phyloP scores from a whole-genome alignment of 192 early-diverging fungal species.

The Gaertneriomyces semiglobifer region DNA sequence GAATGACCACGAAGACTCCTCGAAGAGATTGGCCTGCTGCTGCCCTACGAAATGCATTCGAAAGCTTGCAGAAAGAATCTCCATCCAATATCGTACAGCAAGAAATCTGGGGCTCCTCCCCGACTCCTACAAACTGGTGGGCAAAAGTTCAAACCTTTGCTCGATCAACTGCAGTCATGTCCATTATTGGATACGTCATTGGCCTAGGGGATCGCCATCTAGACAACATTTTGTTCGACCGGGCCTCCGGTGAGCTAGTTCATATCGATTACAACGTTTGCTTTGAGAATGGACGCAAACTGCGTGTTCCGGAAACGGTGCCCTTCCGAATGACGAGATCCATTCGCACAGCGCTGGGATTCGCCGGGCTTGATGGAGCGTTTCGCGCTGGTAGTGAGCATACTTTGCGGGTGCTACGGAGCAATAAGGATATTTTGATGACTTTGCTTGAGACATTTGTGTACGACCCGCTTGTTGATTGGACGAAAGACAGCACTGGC shows the following conservation, averaged over 20 bases:
- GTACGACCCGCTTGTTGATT: conserved; percentile 57
- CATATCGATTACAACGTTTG: conserved; percentile 78
- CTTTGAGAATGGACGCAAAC: conserved; percentile 62
- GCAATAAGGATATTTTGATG: conserved; percentile 45
- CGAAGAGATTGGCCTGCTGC: conserved; percentile 67
- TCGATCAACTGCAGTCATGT: conserved; percentile 56
- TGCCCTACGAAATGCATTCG: conserved; percentile 55
- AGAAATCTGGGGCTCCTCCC: conserved; percentile 62
- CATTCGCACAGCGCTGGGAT: conserved; percentile 37
- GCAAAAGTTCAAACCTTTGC: conserved; percentile 40
- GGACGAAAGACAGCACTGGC: conserved; percentile 35
- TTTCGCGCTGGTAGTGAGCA: conserved; percentile 44
- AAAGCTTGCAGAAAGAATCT: conserved; percentile 61
- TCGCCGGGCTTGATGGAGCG: conserved; percentile 41
- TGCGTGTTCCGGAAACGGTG: conserved; percentile 67
- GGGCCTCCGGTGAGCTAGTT: conserved; percentile 48
- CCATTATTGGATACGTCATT: conserved; percentile 62
- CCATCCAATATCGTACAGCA: conserved; percentile 62
- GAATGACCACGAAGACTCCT: conserved; percentile 49
- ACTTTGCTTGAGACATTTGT: conserved; percentile 53
- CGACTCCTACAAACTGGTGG: conserved; percentile 35
- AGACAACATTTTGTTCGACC: conserved; percentile 67
- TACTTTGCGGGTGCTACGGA: conserved; percentile 34
- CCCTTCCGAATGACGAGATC: conserved; percentile 73
- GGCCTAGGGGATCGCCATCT: conserved; percentile 73